These are phyloP conservation scores for Trametopsis cervina DNA, from an alignment of 768 basidiomycete genomes.

Conservation along the genomic window DNA sequence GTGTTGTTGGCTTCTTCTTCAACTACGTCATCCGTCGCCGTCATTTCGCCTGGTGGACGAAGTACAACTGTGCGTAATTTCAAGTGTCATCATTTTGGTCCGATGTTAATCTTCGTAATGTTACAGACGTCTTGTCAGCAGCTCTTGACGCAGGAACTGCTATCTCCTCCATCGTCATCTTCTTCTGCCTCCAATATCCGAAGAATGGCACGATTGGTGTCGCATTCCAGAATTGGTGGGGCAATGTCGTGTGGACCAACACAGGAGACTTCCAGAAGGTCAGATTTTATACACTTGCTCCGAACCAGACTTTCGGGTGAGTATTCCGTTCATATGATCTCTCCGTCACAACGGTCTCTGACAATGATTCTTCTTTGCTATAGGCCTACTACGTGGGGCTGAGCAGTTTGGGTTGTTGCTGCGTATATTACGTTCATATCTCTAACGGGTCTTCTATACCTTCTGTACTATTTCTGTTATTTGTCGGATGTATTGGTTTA, in stretches of 20 bases:
- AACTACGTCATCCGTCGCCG: conserved; percentile 58
- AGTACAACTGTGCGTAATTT: conserved; percentile 56
- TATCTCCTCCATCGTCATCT: conserved; percentile 44
- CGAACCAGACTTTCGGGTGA: conserved; percentile 23
- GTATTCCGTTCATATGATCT: conserved; percentile 5
- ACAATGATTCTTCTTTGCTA: too few relatives aligned
- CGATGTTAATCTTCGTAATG: too few relatives aligned
- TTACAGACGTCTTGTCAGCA: conserved; percentile 53
- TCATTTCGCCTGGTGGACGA: conserved; percentile 65
- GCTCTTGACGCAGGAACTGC: conserved; percentile 68
- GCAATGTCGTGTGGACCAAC: conserved; percentile 37
- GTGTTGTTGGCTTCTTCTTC: conserved; percentile 69
- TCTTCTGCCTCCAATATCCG: conserved; percentile 59
- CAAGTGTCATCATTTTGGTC: too few relatives aligned
- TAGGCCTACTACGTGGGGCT: too few relatives aligned
- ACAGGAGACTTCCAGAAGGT: conserved; percentile 23
- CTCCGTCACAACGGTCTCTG: too few relatives aligned
- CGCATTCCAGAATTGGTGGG: conserved; percentile 62
- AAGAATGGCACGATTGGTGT: conserved; percentile 49
- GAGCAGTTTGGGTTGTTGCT: too few relatives aligned
- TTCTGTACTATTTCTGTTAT: too few relatives aligned
- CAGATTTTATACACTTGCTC: conserved; percentile 16
- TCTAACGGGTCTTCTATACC: too few relatives aligned
- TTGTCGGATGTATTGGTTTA: too few relatives aligned
- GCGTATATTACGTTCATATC: too few relatives aligned